phyloP scores from a whole-genome alignment of 306 rosid species.

The Dryas octopetala region DNA sequence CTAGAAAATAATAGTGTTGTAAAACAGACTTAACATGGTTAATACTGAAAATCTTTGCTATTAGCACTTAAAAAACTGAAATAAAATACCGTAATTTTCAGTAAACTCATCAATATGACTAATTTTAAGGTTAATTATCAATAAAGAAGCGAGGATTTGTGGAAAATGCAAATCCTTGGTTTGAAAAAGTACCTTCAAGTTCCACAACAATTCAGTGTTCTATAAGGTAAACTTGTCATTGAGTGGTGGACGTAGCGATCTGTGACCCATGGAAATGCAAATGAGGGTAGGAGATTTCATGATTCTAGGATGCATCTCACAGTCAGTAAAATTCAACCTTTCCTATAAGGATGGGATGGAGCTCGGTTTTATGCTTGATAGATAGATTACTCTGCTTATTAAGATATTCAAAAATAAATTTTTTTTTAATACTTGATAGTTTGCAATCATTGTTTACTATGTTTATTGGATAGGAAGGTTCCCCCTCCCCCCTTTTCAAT shows the following conservation, averaged over 20 bases:
- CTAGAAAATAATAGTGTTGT: too few species aligned
- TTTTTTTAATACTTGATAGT: neutral
- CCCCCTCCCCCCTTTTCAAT: too few species aligned
- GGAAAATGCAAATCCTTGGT: neutral
- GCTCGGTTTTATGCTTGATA: neutral
- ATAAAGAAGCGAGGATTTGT: neutral
- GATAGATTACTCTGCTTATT: neutral
- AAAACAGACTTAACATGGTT: too few species aligned
- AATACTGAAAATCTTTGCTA: too few species aligned
- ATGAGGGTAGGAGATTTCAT: neutral
- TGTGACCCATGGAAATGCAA: neutral
- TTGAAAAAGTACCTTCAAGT: neutral
- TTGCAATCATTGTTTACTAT: neutral
- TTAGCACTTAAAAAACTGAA: too few species aligned
- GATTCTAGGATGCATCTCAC: neutral
- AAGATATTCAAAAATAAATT: neutral
- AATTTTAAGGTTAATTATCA: neutral
- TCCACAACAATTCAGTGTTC: neutral
- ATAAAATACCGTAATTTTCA: too few species aligned
- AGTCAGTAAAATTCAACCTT: neutral
- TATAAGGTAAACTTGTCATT: neutral
- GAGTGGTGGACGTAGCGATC: too few species aligned
- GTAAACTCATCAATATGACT: neutral
- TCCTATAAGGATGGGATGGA: neutral
- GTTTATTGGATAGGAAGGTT: neutral